Evolutionary conservation across 2,329 filamentous ascomycete genomes (phyloP), one percentile per base, ranked within the genome.

Genomic region (Fusarium coffeatum): DNA sequence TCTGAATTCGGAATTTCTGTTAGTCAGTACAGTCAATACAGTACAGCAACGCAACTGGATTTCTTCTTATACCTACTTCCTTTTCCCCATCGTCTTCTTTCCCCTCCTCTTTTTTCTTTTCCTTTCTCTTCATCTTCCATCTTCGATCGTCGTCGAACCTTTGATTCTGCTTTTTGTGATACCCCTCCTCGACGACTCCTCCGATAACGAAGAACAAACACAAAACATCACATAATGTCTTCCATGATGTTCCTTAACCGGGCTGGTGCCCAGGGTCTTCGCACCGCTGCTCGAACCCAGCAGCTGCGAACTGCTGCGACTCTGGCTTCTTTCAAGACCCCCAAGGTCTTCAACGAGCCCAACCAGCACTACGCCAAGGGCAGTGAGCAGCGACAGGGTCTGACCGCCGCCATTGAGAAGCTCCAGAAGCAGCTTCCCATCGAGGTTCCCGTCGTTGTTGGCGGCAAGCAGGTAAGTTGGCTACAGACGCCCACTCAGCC

Each of bases 301-400:
- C 71, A 79, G 74, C 71, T 73, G 61, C 76, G 76, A 68, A 75
- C 76, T 53, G 73, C 78, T 63, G 82, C 90, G 60, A 91, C 89
- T 10, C 85, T 97, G 69, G 94, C 94, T 51, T 87, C 89, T 66
- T 98, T 98, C 87, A 95, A 93, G 84, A 88, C 94, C 54, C 96
- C 96, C 51, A 90, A 90, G 69, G 89, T 98, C 74, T 85, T 88
- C 78, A 99, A 99, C 79, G 96, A 99, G 84, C 93, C 93, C n/a
- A 99, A 98, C 80, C 92, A 97, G 84, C 92, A 95, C 81, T 99
- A 97, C 79, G 86, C 86, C 69, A 96, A 96, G 80, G 93, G 90
- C 64, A 96, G 94, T 2, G 81, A 89, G 25, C 92, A 97, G 78
- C 88, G 95, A 66, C 87, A 91, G 74, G 90, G 89, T 70, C 87